Evolutionary conservation across 2,329 filamentous ascomycete genomes (phyloP).

Genomic region (Septoria petroselini): DNA sequence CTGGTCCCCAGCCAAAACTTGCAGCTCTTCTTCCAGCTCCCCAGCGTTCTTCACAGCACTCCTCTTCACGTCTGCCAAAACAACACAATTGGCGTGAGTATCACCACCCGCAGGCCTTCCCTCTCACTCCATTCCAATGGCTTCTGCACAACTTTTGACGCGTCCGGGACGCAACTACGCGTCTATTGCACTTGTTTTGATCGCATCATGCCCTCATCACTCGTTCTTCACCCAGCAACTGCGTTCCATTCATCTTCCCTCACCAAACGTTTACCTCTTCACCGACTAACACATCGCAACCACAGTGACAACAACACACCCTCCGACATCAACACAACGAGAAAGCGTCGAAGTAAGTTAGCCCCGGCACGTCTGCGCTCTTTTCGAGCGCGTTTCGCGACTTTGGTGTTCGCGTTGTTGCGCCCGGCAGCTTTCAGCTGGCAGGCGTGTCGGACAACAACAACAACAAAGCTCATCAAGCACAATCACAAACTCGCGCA

Average conservation of each 20-base stretch:
- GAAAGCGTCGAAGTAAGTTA: conserved; percentile 22
- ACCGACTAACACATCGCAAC: conserved; percentile 5
- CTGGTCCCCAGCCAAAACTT: no score
- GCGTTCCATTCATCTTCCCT: conserved; percentile 14
- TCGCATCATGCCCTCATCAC: conserved; percentile 15
- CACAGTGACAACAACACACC: conserved; percentile 12
- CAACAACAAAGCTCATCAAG: conserved; percentile 13
- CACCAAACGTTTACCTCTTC: conserved; percentile 14
- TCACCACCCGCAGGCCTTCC: conserved; percentile 2
- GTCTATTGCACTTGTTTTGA: conserved; percentile 12
- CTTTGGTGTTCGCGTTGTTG: conserved; percentile 26
- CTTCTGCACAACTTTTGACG: conserved; percentile 9
- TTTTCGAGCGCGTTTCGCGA: conserved; percentile 16
- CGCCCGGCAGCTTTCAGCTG: conserved; percentile 25
- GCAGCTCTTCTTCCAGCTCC: no score
- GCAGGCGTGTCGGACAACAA: conserved; percentile 10
- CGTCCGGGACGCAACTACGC: conserved; percentile 7
- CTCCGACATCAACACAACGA: conserved; percentile 12
- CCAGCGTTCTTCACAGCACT: conserved; percentile 8
- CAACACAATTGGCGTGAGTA: conserved; percentile 10
- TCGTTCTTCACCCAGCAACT: conserved; percentile 3
- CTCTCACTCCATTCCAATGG: conserved; percentile 3
- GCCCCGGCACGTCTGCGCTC: conserved; percentile 10
- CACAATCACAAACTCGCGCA: conserved; percentile 11
- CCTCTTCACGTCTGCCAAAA: background rate